Conservation (phyloP, 2,329 filamentous ascomycete genomes). For the Clarireedia hainanense region DNA sequence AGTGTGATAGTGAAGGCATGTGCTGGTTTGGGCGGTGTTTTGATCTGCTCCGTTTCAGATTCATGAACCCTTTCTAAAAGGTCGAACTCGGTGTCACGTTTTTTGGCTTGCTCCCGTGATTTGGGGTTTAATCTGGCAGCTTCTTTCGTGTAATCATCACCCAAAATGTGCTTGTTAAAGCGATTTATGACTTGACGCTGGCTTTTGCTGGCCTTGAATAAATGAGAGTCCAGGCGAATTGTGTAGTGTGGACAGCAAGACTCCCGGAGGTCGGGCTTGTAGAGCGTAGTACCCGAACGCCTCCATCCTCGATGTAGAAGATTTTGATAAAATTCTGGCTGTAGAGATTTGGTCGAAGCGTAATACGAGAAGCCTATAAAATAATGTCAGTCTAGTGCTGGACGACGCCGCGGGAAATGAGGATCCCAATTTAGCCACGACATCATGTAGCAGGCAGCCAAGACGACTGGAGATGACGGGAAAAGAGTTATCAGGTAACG, state of each 20-base stretch:
- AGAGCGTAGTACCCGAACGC: conserved; percentile 62
- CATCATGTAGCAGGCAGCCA: background rate
- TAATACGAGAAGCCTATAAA: conserved; percentile 61
- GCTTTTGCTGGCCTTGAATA: conserved; percentile 60
- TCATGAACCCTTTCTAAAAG: conserved; percentile 62
- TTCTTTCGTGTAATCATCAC: conserved; percentile 58
- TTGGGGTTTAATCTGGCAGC: conserved; percentile 57
- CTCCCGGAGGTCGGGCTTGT: conserved; percentile 67
- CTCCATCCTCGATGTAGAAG: conserved; percentile 73
- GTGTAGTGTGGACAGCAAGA: conserved; percentile 93
- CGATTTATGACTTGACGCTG: conserved; percentile 70
- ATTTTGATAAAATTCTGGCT: conserved; percentile 59
- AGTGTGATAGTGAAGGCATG: conserved; percentile 63
- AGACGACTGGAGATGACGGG: background rate
- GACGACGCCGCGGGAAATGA: too few species aligned
- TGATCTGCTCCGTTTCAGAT: conserved; percentile 41
- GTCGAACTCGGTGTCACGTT: conserved; percentile 59
- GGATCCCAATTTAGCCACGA: background rate
- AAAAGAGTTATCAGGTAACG: too few species aligned
- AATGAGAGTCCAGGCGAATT: conserved; percentile 59
- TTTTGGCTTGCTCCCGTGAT: conserved; percentile 56
- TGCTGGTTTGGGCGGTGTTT: conserved; percentile 53
- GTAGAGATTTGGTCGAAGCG: conserved; percentile 52
- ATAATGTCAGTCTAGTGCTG: conserved; percentile 7
- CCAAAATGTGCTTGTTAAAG: conserved; percentile 65